Conservation (phyloP, 2,329 filamentous ascomycete species). For the Thielaviopsis ethacetica region DNA sequence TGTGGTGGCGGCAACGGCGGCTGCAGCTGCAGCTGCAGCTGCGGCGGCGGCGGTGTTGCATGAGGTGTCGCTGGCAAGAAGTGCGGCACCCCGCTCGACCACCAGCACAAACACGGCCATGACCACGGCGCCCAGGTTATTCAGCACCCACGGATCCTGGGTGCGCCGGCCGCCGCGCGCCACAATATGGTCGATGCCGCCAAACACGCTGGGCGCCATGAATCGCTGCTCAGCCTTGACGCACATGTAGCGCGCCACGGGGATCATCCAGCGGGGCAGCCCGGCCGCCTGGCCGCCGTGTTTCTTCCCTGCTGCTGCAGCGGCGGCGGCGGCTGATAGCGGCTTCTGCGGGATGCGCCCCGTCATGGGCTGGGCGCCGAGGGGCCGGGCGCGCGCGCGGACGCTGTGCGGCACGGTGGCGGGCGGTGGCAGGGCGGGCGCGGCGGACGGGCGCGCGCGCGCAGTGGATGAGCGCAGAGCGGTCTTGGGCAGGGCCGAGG, state of each 20-base stretch:
- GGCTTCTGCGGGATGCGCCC: constrained; percentile 29
- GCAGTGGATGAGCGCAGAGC: not conserved
- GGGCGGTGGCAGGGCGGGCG: not conserved
- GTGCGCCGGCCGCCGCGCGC: constrained; percentile 26
- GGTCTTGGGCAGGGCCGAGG: constrained; percentile 43
- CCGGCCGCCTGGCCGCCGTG: constrained; percentile 18
- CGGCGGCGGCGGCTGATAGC: constrained; percentile 21
- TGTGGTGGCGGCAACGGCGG: constrained; percentile 24
- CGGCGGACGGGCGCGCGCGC: constrained; percentile 22
- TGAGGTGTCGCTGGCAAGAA: constrained; percentile 21
- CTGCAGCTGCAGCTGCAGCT: constrained; percentile 24
- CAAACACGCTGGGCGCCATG: constrained; percentile 56
- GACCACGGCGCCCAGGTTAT: constrained; percentile 36
- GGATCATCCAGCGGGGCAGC: constrained; percentile 53
- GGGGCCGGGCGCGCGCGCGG: not conserved
- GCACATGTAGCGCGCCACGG: constrained; percentile 47
- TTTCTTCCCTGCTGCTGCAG: constrained; percentile 9
- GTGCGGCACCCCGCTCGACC: constrained; percentile 25
- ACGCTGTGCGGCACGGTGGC: not conserved
- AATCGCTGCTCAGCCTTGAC: constrained; percentile 40
- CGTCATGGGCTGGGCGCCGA: constrained; percentile 5
- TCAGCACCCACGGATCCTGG: constrained; percentile 31
- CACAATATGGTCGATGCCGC: constrained; percentile 48
- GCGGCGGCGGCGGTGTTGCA: no score
- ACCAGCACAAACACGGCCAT: constrained; percentile 41